phyloP scores from a whole-genome alignment of 306 rosid species.

The Prunus mira region DNA sequence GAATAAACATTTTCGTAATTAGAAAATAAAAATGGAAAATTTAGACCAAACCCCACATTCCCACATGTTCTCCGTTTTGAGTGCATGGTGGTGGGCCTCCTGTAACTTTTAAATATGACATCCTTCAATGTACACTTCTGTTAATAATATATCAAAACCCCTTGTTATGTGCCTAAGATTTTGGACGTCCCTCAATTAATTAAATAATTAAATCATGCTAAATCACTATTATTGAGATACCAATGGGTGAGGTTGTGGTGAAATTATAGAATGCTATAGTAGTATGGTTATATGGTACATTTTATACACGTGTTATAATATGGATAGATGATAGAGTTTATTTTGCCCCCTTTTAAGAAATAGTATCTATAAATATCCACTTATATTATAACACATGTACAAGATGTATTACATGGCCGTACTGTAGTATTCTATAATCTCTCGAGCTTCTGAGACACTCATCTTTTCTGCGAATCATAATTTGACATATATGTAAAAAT shows the following conservation, averaged over 20 bases:
- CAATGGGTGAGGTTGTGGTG: not conserved
- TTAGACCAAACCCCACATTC: not conserved
- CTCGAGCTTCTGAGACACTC: not conserved
- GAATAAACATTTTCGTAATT: not conserved
- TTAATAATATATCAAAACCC: not conserved
- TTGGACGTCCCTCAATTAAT: not conserved
- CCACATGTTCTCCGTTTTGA: conserved; percentile 2
- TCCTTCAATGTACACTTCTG: not conserved
- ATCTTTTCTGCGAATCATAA: no score
- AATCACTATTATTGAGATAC: not conserved
- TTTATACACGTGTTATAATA: no score
- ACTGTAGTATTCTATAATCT: no score
- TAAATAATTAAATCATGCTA: not conserved
- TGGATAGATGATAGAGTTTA: no score
- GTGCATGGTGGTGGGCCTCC: conserved; percentile 2
- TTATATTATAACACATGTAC: no score
- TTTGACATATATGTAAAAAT: no score
- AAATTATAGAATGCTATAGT: no score
- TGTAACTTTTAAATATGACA: not conserved
- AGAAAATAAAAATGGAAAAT: not conserved
- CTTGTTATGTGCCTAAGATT: not conserved
- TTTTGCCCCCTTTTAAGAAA: no score
- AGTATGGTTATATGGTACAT: no score
- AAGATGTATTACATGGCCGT: no score
- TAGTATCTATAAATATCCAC: no score